phyloP scores from a whole-genome alignment of 1,284 basidiomycete genomes.

The Exsudoporus floridanus region DNA sequence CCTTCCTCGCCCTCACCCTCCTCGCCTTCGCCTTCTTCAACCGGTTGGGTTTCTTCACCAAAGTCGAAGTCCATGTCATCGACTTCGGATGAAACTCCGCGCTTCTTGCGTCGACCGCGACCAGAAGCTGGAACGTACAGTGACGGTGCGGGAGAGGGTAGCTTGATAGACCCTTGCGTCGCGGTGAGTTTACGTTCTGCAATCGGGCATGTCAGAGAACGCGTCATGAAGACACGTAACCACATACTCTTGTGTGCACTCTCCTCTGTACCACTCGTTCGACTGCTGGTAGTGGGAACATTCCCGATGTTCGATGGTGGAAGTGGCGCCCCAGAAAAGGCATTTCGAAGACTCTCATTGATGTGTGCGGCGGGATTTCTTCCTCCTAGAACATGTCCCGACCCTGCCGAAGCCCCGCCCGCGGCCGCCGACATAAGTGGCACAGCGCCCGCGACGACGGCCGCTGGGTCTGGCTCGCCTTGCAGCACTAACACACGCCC shows the following conservation, averaged over 20 bases:
- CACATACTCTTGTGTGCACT: slow-evolving; percentile 33
- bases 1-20: slow-evolving; percentile 49
- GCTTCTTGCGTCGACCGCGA: slow-evolving; percentile 42
- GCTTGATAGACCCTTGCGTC: slow-evolving; percentile 36
- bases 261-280: slow-evolving; percentile 27
- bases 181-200: slow-evolving; percentile 34
- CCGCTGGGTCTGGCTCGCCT: slow-evolving; percentile 47
- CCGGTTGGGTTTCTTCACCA: slow-evolving; percentile 35
- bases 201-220: slow-evolving; percentile 3
- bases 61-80: slow-evolving; percentile 37
- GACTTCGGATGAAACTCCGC: slow-evolving; percentile 37
- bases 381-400: slow-evolving; percentile 34
- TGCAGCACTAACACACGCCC: slow-evolving; percentile 53
- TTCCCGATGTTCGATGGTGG: slow-evolving; percentile 16
- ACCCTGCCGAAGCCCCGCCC: slow-evolving; percentile 17
- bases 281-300: slow-evolving; percentile 6
- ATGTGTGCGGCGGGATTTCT: slow-evolving; percentile 47
- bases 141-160: slow-evolving; percentile 40
- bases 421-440: slow-evolving; percentile 22
- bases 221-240: not conserved
- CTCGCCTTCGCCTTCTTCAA: slow-evolving; percentile 45
- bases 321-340: slow-evolving; percentile 36
- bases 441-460: slow-evolving; percentile 24
- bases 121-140: slow-evolving; percentile 27
- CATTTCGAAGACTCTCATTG: slow-evolving; percentile 48